Percentiles rank a stretch among this genome's conserved stretches.
These are phyloP conservation scores for Gypsophila paniculata DNA, from an alignment of 179 eudicot genomes.

Conservation along the genomic window DNA sequence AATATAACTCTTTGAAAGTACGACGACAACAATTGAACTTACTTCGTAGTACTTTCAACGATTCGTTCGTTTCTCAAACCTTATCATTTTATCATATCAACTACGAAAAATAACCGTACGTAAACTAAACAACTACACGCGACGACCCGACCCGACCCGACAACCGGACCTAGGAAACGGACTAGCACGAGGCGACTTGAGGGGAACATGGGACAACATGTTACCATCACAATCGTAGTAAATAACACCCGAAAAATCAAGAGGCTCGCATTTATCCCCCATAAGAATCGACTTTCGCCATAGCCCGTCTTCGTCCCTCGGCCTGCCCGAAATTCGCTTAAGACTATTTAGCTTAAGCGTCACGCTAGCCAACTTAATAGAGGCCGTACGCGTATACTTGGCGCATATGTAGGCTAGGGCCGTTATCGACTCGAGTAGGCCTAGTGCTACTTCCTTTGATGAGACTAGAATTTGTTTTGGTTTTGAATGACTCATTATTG, in stretches of 20 bases:
- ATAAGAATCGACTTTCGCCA: slow-evolving; percentile 52
- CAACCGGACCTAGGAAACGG: slow-evolving; percentile 18
- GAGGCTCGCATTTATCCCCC: slow-evolving; percentile 60
- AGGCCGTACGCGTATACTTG: slow-evolving; percentile 36
- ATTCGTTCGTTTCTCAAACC: too few species aligned
- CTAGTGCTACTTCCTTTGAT: slow-evolving; percentile 31
- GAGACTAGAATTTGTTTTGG: slow-evolving; percentile 24
- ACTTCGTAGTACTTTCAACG: too few species aligned
- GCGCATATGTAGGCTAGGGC: slow-evolving; percentile 35
- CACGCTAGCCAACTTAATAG: slow-evolving; percentile 25
- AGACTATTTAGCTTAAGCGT: slow-evolving; percentile 11
- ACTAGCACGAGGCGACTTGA: slow-evolving; percentile 43
- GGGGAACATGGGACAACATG: slow-evolving; percentile 31
- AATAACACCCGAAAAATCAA: slow-evolving; percentile 52
- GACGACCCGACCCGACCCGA: not conserved
- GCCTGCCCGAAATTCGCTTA: not conserved
- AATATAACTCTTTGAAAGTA: too few species aligned
- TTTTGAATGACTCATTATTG: slow-evolving; percentile 17
- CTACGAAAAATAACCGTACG: too few species aligned
- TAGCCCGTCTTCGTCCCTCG: slow-evolving; percentile 29
- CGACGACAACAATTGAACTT: too few species aligned
- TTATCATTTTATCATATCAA: too few species aligned
- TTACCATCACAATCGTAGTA: slow-evolving; percentile 52
- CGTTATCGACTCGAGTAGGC: slow-evolving; percentile 37
- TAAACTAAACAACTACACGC: not conserved